Conservation (phyloP, 2,329 filamentous ascomycete genomes). For the Byssothecium circinans region DNA sequence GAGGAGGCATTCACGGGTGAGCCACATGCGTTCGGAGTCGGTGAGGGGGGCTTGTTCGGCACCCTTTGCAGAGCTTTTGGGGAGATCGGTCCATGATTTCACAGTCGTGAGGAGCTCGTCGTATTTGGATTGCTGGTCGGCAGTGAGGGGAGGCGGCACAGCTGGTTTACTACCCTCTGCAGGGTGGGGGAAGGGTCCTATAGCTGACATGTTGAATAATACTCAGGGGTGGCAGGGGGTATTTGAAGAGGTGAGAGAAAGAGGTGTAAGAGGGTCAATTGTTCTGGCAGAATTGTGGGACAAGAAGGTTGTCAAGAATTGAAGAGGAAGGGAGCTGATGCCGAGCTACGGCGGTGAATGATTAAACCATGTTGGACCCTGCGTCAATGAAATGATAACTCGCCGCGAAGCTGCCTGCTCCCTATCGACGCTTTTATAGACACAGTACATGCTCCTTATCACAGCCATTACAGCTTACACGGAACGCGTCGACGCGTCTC, state of each 20-base stretch:
- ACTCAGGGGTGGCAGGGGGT: background rate
- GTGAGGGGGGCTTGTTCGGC: slow-evolving; percentile 65
- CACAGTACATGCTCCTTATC: too few species aligned
- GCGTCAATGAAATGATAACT: too few species aligned
- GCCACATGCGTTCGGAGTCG: slow-evolving; percentile 82
- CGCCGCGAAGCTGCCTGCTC: too few species aligned
- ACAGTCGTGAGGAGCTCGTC: slow-evolving; percentile 71
- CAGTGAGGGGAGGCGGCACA: slow-evolving; percentile 62
- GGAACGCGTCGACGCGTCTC: slow-evolving; percentile 15
- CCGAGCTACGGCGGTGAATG: background rate
- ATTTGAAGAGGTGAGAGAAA: background rate
- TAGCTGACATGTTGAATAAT: slow-evolving; percentile 25
- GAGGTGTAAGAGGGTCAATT: background rate
- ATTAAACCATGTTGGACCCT: slow-evolving; percentile 13
- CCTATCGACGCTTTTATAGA: too few species aligned
- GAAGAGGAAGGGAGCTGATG: background rate
- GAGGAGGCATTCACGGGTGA: slow-evolving; percentile 88
- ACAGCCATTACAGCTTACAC: too few species aligned
- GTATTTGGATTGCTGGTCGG: slow-evolving; percentile 83
- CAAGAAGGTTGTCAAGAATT: background rate
- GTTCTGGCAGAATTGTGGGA: too few species aligned
- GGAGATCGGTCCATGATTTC: slow-evolving; percentile 70
- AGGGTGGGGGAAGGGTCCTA: slow-evolving; percentile 38
- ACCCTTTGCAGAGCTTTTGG: slow-evolving; percentile 62
- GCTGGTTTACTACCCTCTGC: slow-evolving; percentile 59